Evolutionary conservation across 495 filamentous ascomycete species (phyloP), one percentile per base, ranked within the genome.

Genomic region (Trypethelium eluteriae): DNA sequence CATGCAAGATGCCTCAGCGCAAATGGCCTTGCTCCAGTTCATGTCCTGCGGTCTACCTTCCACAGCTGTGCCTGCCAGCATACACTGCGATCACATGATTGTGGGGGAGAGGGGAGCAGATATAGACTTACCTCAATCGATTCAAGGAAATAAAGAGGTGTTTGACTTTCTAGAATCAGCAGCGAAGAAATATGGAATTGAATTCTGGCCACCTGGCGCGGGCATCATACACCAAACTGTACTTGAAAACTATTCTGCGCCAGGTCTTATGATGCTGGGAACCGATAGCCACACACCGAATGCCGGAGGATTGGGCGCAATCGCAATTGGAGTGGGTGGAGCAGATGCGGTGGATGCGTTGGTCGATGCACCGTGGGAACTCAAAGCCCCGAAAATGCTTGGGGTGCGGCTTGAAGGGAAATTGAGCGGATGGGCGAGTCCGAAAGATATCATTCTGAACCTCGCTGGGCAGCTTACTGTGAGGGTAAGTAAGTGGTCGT

Each of bases 81-180:
- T 98, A 67, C 94, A 98, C 80, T 98, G 94, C 75, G 94, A 98
- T 78, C 94, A 98, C 75, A 91, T 98, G 88, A 98, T 98, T 82
- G 93, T 98, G 62, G 94, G 94, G 69, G 84, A 91, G 73, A 86
- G 86, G 70, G 94, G 94, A 64, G 94, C 94, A 34, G 88, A 96
- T 73, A 84, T 86, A 38, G 94, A 98, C 80, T 79, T 98, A 41
- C 87, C 92, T 12, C 84, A 85, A 35, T 93, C 90, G 50, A 96
- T 98, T 64, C 81, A 88, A 78, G 90, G 91, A 46, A 98, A 98
- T 76, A 89, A 91, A 75, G 94, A 98, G 80, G 92, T 98, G 3
- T 98, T 96, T 74, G 92, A 98, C 77, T 98, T 98, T 77, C 75
- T 98, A 63, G 93, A 96, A 80, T 94, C 89, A 56, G 94, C 94